phyloP scores from a whole-genome alignment of 345 rosid genomes.

The Populus nigra region DNA sequence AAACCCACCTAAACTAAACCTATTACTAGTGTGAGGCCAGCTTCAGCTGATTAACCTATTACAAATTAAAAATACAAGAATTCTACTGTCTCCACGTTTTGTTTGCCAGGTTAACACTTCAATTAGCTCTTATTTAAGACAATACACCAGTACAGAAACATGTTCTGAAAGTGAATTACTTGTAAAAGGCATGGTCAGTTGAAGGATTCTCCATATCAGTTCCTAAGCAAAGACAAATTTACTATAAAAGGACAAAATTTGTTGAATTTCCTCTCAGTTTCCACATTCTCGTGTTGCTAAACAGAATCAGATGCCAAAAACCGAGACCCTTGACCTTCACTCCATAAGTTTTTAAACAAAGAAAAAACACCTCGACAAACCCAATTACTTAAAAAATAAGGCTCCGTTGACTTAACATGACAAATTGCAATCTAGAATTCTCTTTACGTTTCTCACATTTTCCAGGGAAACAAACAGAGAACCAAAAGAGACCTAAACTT shows the following conservation, averaged over 20 bases:
- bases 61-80: neutral
- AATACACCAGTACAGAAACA: neutral
- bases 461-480: conserved; percentile 13
- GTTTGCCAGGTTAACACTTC: neutral
- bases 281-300: neutral
- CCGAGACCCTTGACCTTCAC: neutral
- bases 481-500: neutral
- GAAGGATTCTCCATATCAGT: neutral
- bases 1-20: neutral
- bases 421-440: neutral
- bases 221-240: neutral
- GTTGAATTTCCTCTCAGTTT: neutral
- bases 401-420: conserved; percentile 5
- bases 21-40: neutral
- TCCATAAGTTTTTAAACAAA: neutral
- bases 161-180: neutral
- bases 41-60: neutral
- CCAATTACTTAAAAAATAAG: neutral
- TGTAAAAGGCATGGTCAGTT: neutral
- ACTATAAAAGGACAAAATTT: neutral
- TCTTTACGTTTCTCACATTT: neutral
- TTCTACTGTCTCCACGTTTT: neutral
- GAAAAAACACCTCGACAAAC: neutral
- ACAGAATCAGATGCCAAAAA: neutral
- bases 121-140: neutral